phyloP scores from a whole-genome alignment of 306 rosid species.

The Vicia sativa region DNA sequence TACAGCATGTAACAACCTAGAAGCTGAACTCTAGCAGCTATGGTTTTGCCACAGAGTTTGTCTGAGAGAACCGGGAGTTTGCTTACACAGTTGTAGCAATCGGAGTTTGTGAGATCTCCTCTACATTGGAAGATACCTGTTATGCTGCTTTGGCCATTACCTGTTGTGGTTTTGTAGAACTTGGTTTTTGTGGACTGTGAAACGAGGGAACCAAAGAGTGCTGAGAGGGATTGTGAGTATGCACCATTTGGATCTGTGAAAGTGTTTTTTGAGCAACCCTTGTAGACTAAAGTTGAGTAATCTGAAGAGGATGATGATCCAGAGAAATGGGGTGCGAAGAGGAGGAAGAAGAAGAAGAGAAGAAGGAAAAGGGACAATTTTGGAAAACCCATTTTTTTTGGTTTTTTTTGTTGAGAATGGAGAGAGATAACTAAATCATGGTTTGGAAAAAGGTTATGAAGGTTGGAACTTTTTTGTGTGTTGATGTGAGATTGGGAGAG shows the following conservation, averaged over 20 bases:
- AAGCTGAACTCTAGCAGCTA: slow-evolving; percentile 83
- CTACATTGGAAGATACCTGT: slow-evolving; percentile 92
- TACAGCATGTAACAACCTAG: slow-evolving; percentile 83
- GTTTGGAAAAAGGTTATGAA: slow-evolving; percentile 19
- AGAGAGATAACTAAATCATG: slow-evolving; percentile 60
- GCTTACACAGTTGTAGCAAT: slow-evolving; percentile 86
- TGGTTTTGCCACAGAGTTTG: slow-evolving; percentile 71
- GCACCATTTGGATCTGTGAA: slow-evolving; percentile 87
- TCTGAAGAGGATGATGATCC: slow-evolving; percentile 73
- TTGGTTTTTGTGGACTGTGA: slow-evolving; percentile 72
- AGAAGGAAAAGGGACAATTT: slow-evolving; percentile 45
- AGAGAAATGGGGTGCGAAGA: slow-evolving; percentile 32
- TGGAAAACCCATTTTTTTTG: slow-evolving; percentile 64
- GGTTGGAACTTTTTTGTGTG: not conserved
- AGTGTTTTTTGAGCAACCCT: slow-evolving; percentile 84
- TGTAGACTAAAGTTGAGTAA: slow-evolving; percentile 71
- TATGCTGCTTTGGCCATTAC: slow-evolving; percentile 68
- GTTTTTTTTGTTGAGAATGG: slow-evolving; percentile 31
- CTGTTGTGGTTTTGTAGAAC: slow-evolving; percentile 73
- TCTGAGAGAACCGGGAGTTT: slow-evolving; percentile 61
- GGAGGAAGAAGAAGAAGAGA: slow-evolving; percentile 37
- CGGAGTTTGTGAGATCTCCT: slow-evolving; percentile 80
- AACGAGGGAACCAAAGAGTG: slow-evolving; percentile 72
- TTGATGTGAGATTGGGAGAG: slow-evolving; percentile 32
- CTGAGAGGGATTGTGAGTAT: slow-evolving; percentile 80